Evolutionary conservation across 1,139 yeast genomes (phyloP), one percentile per base, ranked within the genome.

Genomic region (Blastobotrys arbuscula): DNA sequence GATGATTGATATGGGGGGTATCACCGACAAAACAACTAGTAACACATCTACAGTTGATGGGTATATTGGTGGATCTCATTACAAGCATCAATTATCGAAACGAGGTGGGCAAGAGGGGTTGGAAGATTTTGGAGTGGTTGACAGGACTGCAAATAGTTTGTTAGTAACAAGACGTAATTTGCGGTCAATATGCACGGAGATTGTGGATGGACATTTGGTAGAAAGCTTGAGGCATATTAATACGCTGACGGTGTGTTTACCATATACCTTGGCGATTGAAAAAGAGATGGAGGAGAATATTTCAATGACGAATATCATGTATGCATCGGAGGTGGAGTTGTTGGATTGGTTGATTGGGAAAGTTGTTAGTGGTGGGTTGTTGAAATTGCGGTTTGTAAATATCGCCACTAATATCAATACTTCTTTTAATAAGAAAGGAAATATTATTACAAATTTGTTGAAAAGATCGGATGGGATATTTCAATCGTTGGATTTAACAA

Each of bases 121-220:
- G 7, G 16, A 16, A 24, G 23, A 16, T 19, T 36, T n/a, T n/a
- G 39, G 39, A 12, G 5, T 8, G 2, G 16, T 12, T 13, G 39
- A 36, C 26, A 8, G 26, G 16, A 7, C 26, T 7, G 42, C 19
- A 18, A 40, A 40, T 40, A 19, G 24, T n/a, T 10, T 40, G 36
- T 15, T 28, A 12, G 30, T 41, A 13, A 41, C 37, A 5, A 15
- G 31, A 20, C 15, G 31, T 9, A 41, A 41, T n/a, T 18, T 41
- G n/a, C 26, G 44, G 4, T 18, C 26, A n/a, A n/a, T 33, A 13
- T 41, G 44, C 23, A 20, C 44, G 2, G 44, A 24, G 9, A 41
- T 41, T 13, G 44, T 41, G 5, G 20, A 41, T 8, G 38, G 38
- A 5, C n/a, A 21, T 4, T 31, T 41, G 18, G 16, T 13, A n/a